These are phyloP conservation scores for Cystobasidium ongulense DNA, from an alignment of 768 basidiomycete genomes.

Conservation along the genomic window DNA sequence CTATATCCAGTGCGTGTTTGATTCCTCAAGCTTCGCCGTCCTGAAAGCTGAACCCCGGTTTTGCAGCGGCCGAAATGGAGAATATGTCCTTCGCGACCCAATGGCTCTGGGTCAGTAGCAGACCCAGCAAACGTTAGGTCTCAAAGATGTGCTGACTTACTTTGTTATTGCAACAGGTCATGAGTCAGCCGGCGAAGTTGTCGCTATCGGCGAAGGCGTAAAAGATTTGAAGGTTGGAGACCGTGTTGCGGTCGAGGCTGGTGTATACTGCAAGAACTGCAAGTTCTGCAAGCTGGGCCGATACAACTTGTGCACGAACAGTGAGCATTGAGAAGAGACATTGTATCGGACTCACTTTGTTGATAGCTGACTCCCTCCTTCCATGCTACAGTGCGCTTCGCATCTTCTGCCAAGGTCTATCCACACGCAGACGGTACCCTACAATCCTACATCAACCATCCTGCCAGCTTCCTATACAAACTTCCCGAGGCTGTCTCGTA, in stretches of 20 bases:
- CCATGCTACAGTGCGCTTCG: slow-evolving; percentile 60
- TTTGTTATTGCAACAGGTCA: slow-evolving; percentile 48
- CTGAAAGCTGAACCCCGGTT: background rate
- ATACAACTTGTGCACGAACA: slow-evolving; percentile 84
- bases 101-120: slow-evolving; percentile 62
- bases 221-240: slow-evolving; percentile 43
- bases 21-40: background rate
- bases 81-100: slow-evolving; percentile 75
- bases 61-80: slow-evolving; percentile 63
- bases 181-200: slow-evolving; percentile 47
- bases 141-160: background rate
- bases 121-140: background rate
- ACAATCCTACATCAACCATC: slow-evolving; percentile 79
- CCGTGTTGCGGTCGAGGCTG: slow-evolving; percentile 61
- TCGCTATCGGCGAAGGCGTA: slow-evolving; percentile 46
- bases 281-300: slow-evolving; percentile 53
- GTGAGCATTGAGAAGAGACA: background rate
- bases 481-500: slow-evolving; percentile 66
- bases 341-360: background rate
- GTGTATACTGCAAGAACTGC: slow-evolving; percentile 68
- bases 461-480: slow-evolving; percentile 42
- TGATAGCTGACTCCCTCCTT: background rate
- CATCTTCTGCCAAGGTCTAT: slow-evolving; percentile 77
- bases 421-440: slow-evolving; percentile 91
- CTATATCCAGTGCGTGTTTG: slow-evolving; percentile 1